phyloP scores from a whole-genome alignment of 192 early-diverging fungal species.

The Pecoramyces ruminantium region DNA sequence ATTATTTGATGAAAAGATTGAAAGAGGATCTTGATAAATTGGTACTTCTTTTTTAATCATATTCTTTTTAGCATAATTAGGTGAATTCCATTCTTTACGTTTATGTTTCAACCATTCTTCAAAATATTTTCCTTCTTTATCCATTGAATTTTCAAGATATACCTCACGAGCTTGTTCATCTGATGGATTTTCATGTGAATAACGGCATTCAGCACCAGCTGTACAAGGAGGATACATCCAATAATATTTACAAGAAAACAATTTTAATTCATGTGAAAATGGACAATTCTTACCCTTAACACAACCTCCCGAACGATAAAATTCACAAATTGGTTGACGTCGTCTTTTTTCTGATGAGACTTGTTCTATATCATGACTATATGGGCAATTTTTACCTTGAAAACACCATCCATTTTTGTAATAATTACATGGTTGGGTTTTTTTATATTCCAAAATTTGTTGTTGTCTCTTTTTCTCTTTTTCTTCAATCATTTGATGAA shows the following conservation, averaged over 20 bases:
- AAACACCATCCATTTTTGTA: background rate
- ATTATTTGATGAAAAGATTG: too few species aligned
- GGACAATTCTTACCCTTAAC: background rate
- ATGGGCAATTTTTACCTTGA: background rate
- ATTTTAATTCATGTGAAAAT: background rate
- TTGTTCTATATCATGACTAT: background rate
- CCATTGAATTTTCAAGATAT: background rate
- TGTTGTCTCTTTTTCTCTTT: background rate
- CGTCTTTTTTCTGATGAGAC: background rate
- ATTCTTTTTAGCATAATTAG: background rate
- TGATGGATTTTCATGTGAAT: background rate
- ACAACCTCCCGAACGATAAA: background rate
- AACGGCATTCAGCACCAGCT: background rate
- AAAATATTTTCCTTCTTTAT: background rate
- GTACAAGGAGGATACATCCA: background rate
- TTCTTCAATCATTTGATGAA: background rate
- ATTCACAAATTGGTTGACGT: background rate
- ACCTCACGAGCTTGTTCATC: background rate
- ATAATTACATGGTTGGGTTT: background rate
- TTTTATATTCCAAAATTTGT: background rate
- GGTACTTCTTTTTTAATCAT: background rate
- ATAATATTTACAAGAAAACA: background rate
- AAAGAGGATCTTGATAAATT: too few species aligned
- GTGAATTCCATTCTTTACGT: background rate
- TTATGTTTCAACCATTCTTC: background rate